Base-by-base conservation (phyloP, 1,284 basidiomycete genomes). In the Athelia sp. region DNA sequence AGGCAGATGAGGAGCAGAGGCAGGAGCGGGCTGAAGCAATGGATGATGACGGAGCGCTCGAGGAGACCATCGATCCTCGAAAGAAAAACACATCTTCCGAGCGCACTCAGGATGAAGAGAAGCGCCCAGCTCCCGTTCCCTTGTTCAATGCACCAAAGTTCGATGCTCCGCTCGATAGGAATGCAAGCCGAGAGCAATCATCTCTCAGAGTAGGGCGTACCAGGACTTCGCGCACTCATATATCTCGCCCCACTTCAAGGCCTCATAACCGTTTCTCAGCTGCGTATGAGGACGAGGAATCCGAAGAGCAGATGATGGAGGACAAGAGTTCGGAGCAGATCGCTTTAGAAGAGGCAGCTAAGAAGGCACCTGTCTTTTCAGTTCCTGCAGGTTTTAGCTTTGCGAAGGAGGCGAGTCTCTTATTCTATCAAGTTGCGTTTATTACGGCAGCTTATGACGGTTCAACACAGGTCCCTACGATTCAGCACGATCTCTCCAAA, bases 371-470 rank as follows among this genome's bases (percentile, higher is more conserved):
- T 1, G 64, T 70, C 10, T 88, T 84, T 60, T 71, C 80, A 42
- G 69, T 82, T 21, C 79, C 84, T n/a, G 62, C 71, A 46, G 78
- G 75, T 1, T 90, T 90, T 64, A 79, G 71, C 45, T 89, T 90
- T 57, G 76, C 81, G 2, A 77, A 79, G 55, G 76, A 79, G 59
- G 82, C 84, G 59, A 58, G 82, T 71, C 23, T 52, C 8, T 31
- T 56, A 31, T 45, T 43, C 13, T 40, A 14, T 18, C 4, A n/a
- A 24, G 19, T 21, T 40, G 15, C n/a, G n/a, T n/a, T n/a, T n/a
- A 40, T 6, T 21, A 40, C 36, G n/a, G 36, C 15, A n/a, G 19
- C 19, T 40, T 4, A 40, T 17, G 22, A n/a, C 42, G 36, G 51
- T 13, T 3, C 26, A 6, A 29, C 34, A 31, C 11, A 50, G 47